Percentiles rank a stretch among this genome's conserved stretches.
Conservation (phyloP, 306 rosid genomes). For the Urtica urens region DNA sequence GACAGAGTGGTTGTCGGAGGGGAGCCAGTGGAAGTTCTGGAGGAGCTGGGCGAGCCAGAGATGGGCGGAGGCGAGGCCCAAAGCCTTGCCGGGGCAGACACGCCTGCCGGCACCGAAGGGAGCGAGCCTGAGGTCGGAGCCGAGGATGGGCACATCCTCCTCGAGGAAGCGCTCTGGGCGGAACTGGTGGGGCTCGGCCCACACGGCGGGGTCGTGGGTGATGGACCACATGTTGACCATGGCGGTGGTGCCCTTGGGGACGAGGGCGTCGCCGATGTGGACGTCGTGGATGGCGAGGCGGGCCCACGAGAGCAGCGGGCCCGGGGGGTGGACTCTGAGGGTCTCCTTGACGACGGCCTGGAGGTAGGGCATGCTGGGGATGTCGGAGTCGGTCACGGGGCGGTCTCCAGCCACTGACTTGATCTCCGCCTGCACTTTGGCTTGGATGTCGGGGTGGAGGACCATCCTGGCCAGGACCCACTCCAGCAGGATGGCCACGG, state of each 20-base stretch:
- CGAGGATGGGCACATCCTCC: slow-evolving; percentile 19
- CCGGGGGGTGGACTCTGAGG: slow-evolving; percentile 38
- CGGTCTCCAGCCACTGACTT: slow-evolving; percentile 10
- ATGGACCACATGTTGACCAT: slow-evolving; percentile 51
- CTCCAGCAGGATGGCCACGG: slow-evolving; percentile 29
- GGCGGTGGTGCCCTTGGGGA: slow-evolving; percentile 33
- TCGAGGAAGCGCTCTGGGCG: slow-evolving; percentile 21
- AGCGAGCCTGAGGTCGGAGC: slow-evolving; percentile 29
- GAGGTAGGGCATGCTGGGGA: slow-evolving; percentile 25
- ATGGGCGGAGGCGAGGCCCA: slow-evolving; percentile 27
- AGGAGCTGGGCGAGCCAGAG: slow-evolving; percentile 33
- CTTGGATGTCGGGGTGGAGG: slow-evolving; percentile 28
- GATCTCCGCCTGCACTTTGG: slow-evolving; percentile 24
- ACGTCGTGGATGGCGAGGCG: slow-evolving; percentile 29
- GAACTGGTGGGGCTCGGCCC: slow-evolving; percentile 25
- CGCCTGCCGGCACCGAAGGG: slow-evolving; percentile 41
- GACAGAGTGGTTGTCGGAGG: slow-evolving; percentile 7
- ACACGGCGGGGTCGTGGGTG: slow-evolving; percentile 23
- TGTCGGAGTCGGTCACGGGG: slow-evolving; percentile 18
- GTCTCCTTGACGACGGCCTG: slow-evolving; percentile 33
- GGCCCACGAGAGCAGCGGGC: slow-evolving; percentile 43
- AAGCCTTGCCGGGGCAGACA: slow-evolving; percentile 33
- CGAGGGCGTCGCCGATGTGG: slow-evolving; percentile 6
- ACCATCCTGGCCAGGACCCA: slow-evolving; percentile 36
- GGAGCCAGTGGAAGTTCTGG: slow-evolving; percentile 23